Percentiles rank a stretch among this genome's conserved stretches.
phyloP scores from a whole-genome alignment of 257 asterid species.

The Thymus quinquecostatus region DNA sequence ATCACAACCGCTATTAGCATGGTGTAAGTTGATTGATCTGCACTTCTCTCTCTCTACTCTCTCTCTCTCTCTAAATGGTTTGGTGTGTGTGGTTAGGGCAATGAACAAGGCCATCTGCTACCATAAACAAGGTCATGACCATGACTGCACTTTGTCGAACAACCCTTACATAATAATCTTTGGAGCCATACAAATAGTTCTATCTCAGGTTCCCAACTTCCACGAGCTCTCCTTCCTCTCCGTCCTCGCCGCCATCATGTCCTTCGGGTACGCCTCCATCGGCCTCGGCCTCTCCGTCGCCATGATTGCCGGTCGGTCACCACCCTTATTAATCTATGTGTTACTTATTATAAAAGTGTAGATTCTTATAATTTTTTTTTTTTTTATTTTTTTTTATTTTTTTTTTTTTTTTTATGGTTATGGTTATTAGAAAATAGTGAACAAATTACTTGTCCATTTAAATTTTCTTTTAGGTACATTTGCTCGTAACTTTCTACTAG shows the following conservation, averaged over 20 bases:
- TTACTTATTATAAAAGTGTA: too few relatives aligned
- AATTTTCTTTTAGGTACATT: too few relatives aligned
- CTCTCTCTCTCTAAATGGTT: too few relatives aligned
- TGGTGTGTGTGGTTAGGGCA: slow-evolving; percentile 38
- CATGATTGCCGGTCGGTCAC: slow-evolving; percentile 29
- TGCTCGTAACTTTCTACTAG: too few relatives aligned
- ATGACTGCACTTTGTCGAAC: slow-evolving; percentile 47
- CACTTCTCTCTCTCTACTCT: neutral
- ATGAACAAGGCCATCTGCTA: slow-evolving; percentile 61
- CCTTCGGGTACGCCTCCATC: slow-evolving; percentile 66
- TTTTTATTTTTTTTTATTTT: too few relatives aligned
- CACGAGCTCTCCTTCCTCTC: slow-evolving; percentile 66
- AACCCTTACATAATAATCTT: slow-evolving; percentile 46
- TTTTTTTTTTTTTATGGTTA: too few relatives aligned
- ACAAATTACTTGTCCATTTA: too few relatives aligned
- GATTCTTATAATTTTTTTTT: too few relatives aligned
- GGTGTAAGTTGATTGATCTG: slow-evolving; percentile 43
- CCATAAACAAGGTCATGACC: slow-evolving; percentile 53
- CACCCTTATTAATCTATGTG: too few relatives aligned
- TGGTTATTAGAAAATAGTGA: too few relatives aligned
- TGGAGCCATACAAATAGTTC: slow-evolving; percentile 52
- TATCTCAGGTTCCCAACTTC: slow-evolving; percentile 68
- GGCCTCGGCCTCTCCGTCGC: slow-evolving; percentile 67
- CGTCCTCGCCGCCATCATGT: slow-evolving; percentile 74
- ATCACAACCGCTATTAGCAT: slow-evolving; percentile 61